Base-by-base conservation (phyloP, 345 rosid species). In the Streptanthus diversifolius region DNA sequence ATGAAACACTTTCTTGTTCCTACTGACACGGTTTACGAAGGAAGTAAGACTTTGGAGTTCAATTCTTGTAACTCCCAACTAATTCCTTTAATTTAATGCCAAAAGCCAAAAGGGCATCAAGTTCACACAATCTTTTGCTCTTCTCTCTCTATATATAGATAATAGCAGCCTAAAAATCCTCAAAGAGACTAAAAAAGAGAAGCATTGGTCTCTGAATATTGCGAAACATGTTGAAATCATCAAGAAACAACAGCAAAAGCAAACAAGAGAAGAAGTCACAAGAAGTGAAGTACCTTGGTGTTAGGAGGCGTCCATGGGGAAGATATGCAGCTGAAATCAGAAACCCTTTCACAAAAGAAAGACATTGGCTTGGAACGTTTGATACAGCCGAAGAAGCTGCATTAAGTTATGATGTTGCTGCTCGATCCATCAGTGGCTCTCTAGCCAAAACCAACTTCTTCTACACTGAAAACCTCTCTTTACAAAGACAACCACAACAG, bases 281-380 rank as follows among this genome's bases (percentile, higher is more conserved):
- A 41, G 80, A 80, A 49, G 78, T 44, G 61, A 84, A 87, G 78
- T 90, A 83, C 75, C 80, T 90, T 10, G 96, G 96, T 12, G 96
- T 90, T 1, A 65, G 93, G 62, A 80, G 90, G 39, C 70, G 96
- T 76, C 96, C 93, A 35, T 90, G 96, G 96, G 96, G 91, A 11
- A 81, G 91, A 63, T 90, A 90, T 63, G 93, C 96, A 17, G 90
- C 96, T 12, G 96, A 90, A 79, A 88, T 90, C 73, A 77, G 93
- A 77, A 87, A 90, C 84, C 96, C 90, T 30, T 79, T 84, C 15
- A 88, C 96, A 24, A 90, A 88, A 70, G 90, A 90, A 75, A 83
- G 93, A 74, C 91, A 83, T 59, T 90, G 96, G 96, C 85, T 90
- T n/a, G 91, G 96, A 21, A 90, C 93, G 13, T 88, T 88, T 30